Conservation (phyloP, 805 yeast species). For the Saccharomycopsis microspora region DNA sequence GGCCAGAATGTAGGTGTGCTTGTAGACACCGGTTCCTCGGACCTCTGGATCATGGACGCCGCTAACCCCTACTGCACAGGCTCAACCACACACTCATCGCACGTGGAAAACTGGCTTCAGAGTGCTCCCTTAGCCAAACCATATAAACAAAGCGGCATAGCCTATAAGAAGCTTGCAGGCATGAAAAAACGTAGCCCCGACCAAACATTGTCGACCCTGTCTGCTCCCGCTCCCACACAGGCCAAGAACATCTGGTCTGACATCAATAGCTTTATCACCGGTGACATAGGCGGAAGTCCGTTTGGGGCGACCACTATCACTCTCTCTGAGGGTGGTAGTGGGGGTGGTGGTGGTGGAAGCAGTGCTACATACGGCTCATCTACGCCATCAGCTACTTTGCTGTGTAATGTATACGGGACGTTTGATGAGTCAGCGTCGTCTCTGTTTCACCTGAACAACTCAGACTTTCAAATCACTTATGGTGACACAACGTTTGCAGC, state of each 20-base stretch:
- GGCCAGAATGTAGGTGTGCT: slow-evolving; percentile 42
- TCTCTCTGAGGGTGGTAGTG: slow-evolving; percentile 2
- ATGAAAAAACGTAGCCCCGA: neutral
- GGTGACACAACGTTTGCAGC: slow-evolving; percentile 37
- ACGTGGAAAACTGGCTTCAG: slow-evolving; percentile 1
- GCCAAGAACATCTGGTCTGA: slow-evolving; percentile 8
- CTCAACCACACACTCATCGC: neutral
- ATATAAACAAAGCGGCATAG: neutral
- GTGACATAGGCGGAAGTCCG: neutral
- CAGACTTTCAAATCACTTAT: slow-evolving; percentile 31
- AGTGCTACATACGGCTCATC: neutral
- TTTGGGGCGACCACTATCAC: neutral
- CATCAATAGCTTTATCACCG: slow-evolving; percentile 1
- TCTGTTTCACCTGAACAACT: slow-evolving; percentile 23
- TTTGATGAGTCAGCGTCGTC: slow-evolving; percentile 25
- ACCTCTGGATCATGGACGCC: slow-evolving; percentile 50
- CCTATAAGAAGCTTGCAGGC: neutral
- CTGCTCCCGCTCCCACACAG: neutral
- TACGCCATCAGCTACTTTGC: slow-evolving; percentile 18
- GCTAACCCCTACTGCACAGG: slow-evolving; percentile 35
- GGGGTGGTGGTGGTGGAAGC: slow-evolving; percentile 2
- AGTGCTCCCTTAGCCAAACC: neutral
- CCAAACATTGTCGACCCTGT: neutral
- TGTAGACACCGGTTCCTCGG: slow-evolving; percentile 72
- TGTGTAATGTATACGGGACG: slow-evolving; percentile 31